Base-by-base conservation (phyloP, 176 grass and related monocot species). In the Aegilops tauschii region DNA sequence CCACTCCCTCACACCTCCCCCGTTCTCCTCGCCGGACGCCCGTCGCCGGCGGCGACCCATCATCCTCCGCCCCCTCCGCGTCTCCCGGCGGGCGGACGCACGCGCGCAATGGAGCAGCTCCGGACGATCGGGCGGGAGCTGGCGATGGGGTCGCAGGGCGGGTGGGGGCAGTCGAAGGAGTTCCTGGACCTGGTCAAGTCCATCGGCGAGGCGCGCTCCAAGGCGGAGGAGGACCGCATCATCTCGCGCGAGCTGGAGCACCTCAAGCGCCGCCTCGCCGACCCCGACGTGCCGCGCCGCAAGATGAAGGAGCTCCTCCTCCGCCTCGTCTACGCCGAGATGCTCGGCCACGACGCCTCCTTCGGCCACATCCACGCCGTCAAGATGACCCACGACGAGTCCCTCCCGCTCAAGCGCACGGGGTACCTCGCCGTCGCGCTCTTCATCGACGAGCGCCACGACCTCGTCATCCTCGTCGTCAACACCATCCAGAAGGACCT, bases 401-500 rank as follows among this genome's bases (percentile, higher is more conserved):
- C 89, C 27, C 92, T 99, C 47, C 77, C 90, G 42, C 87, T 99
- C 87, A 99, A 99, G 87, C 87, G 97, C 79, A 99, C 97, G 0
- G 97, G 97, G 9, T 99, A 99, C 90, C 91, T 99, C 73, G 93
- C 97, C 61, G 97, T 99, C 73, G 90, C 97, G n/a, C 88, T 99
- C 39, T 99, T 99, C 92, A 87, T 99, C 87, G 88, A 91, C 81
- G 97, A 99, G 70, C 92, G 92, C 44, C 94, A 99, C 77, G 97
- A 99, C 86, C 93, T 99, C 73, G 95, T 99, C 82, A 99, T 99
- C 75, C 90, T 99, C 32, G 95, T 99, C 40, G 94, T 99, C 85
- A 99, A 99, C 84, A 99, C 97, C 36, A 99, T 99, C 40, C 97
- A 99, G 90, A 99, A 99, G 92, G 97, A 99, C 85, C 92, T 99